Evolutionary conservation across 1,284 basidiomycete species (phyloP).

Genomic region (Heterobasidion irregulare): DNA sequence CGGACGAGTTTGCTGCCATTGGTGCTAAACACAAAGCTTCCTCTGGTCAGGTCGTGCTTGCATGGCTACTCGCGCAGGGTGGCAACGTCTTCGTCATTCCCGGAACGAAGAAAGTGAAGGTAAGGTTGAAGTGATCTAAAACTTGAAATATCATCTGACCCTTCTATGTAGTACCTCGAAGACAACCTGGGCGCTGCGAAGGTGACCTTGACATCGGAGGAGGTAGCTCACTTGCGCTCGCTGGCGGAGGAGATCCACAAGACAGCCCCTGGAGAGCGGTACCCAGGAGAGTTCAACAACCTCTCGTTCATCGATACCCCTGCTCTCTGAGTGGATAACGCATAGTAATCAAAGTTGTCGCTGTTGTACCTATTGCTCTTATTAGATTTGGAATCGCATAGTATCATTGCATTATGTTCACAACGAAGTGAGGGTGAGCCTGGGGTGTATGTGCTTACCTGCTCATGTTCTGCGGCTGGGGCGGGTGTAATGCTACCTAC

Average conservation of each 20-base stretch:
- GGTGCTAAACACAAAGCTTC: slow-evolving; percentile 39
- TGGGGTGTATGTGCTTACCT: too few relatives aligned
- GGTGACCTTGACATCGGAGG: slow-evolving; percentile 27
- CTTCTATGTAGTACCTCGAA: slow-evolving; percentile 13
- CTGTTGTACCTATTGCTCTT: too few relatives aligned
- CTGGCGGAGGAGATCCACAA: slow-evolving; percentile 20
- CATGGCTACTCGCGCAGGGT: slow-evolving; percentile 41
- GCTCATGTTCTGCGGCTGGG: too few relatives aligned
- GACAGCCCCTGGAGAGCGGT: background rate
- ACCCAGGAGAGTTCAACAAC: background rate
- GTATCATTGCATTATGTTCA: too few relatives aligned
- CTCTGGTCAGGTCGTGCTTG: slow-evolving; percentile 47
- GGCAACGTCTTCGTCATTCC: slow-evolving; percentile 31
- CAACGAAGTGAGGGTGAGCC: too few relatives aligned
- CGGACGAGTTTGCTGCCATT: slow-evolving; percentile 34
- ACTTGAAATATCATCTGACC: background rate
- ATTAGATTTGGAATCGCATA: too few relatives aligned
- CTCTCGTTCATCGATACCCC: background rate
- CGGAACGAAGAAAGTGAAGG: slow-evolving; percentile 19
- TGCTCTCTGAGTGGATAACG: background rate
- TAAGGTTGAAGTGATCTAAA: background rate
- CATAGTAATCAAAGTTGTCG: too few relatives aligned
- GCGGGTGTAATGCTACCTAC: too few relatives aligned
- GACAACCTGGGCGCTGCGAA: slow-evolving; percentile 31
- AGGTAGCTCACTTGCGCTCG: slow-evolving; percentile 25